phyloP scores from a whole-genome alignment of 441 rosid species.

The Capsella rubella region DNA sequence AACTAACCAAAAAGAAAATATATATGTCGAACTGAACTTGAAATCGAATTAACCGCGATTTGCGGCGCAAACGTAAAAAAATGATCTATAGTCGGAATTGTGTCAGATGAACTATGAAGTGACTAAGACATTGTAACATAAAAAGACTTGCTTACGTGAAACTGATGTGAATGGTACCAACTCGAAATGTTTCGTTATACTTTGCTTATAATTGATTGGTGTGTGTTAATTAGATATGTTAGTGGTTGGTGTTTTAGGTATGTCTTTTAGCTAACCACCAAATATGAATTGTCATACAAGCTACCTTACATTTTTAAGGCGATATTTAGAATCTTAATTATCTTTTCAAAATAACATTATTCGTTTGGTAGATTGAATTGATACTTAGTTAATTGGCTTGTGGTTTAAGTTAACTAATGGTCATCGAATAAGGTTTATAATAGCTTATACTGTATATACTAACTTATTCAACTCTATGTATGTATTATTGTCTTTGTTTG shows the following conservation, averaged over 20 bases:
- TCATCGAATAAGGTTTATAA: slow-evolving; percentile 28
- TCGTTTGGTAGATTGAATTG: slow-evolving; percentile 33
- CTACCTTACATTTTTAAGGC: slow-evolving; percentile 23
- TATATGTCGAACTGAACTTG: slow-evolving; percentile 11
- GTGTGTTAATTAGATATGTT: slow-evolving; percentile 26
- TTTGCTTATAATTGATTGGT: slow-evolving; percentile 25
- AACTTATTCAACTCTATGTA: not conserved
- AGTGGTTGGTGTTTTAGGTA: slow-evolving; percentile 46
- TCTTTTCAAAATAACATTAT: slow-evolving; percentile 16
- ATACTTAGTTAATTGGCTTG: slow-evolving; percentile 30
- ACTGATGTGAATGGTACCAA: slow-evolving; percentile 45
- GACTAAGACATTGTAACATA: slow-evolving; percentile 40
- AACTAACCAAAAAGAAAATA: not conserved
- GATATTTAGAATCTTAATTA: not conserved
- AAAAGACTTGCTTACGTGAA: slow-evolving; percentile 26
- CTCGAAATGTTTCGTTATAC: slow-evolving; percentile 1
- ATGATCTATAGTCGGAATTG: not conserved
- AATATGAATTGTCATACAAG: slow-evolving; percentile 31
- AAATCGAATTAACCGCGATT: not conserved
- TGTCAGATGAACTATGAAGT: slow-evolving; percentile 20
- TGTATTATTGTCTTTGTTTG: not conserved
- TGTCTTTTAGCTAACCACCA: slow-evolving; percentile 42
- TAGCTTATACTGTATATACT: not conserved
- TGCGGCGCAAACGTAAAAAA: not conserved
- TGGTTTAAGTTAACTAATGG: slow-evolving; percentile 26